Evolutionary conservation across 805 yeast species (phyloP).

Genomic region (Ascoidea tarda): DNA sequence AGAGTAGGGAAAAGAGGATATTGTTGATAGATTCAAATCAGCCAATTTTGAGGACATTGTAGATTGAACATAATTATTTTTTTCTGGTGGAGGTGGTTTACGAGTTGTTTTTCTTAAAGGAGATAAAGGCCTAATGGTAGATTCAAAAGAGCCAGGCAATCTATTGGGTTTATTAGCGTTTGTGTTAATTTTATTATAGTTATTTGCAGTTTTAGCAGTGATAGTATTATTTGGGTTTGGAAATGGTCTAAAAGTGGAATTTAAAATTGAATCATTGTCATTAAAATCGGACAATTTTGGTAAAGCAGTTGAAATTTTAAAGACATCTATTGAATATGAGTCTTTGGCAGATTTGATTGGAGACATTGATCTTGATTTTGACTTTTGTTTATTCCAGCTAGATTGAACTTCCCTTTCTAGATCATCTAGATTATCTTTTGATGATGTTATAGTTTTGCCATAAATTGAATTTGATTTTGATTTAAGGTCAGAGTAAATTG

Average conservation of each 20-base stretch:
- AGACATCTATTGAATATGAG: neutral
- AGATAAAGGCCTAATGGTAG: neutral
- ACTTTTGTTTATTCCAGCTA: neutral
- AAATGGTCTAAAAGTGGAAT: neutral
- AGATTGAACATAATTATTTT: neutral
- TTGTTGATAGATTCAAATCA: neutral
- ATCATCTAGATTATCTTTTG: neutral
- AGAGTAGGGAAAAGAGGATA: neutral
- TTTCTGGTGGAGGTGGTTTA: neutral
- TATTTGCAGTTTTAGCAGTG: too few relatives aligned
- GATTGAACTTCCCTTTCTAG: neutral
- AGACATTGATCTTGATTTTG: neutral
- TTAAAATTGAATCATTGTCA: neutral
- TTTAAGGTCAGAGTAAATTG: neutral
- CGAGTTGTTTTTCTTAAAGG: neutral
- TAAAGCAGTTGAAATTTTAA: constrained; percentile 3
- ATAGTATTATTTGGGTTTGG: neutral
- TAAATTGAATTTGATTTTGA: too few relatives aligned
- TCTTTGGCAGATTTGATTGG: neutral
- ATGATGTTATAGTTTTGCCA: too few relatives aligned
- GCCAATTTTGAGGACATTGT: neutral
- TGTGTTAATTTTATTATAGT: too few relatives aligned
- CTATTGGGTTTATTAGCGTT: neutral
- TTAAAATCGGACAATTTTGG: constrained; percentile 3
- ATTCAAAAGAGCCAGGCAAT: neutral